A percentile compares a stretch with the other conserved stretches of the same genome.
These are phyloP conservation scores for Arachis stenosperma DNA, from an alignment of 306 rosid species.

Conservation along the genomic window DNA sequence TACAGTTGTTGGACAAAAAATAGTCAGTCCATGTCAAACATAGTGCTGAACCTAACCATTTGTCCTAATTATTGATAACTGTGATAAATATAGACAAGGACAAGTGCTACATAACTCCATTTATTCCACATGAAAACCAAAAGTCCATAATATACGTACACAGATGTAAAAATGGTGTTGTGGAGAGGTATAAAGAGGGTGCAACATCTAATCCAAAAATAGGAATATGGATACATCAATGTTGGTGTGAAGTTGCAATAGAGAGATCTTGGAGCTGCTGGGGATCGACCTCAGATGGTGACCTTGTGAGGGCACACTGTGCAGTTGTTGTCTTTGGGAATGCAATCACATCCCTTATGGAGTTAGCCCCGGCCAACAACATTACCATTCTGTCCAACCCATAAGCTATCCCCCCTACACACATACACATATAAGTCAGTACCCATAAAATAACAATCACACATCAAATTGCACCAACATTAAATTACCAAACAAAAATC, in stretches of 20 bases:
- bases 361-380: constrained; percentile 83
- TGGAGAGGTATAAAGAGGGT: neutral
- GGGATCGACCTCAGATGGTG: constrained; percentile 90
- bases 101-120: no score
- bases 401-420: constrained; percentile 88
- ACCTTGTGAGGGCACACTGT: constrained; percentile 85
- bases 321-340: constrained; percentile 96
- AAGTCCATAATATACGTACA: constrained; percentile 2
- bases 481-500: neutral
- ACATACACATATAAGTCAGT: neutral
- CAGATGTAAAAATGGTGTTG: constrained; percentile 38
- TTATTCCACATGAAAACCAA: constrained; percentile 14
- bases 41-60: no score
- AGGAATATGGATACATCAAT: neutral
- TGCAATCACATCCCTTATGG: constrained; percentile 95
- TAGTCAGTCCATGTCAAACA: no score
- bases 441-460: neutral
- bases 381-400: constrained; percentile 93
- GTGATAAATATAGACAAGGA: constrained; percentile 1
- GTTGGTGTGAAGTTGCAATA: constrained; percentile 31
- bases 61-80: neutral
- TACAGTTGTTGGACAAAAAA: no score
- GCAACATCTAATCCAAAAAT: constrained; percentile 7
- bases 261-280: constrained; percentile 82
- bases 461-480: neutral